Evolutionary conservation across 495 filamentous ascomycete genomes (phyloP).

Genomic region (Neurospora terricola): DNA sequence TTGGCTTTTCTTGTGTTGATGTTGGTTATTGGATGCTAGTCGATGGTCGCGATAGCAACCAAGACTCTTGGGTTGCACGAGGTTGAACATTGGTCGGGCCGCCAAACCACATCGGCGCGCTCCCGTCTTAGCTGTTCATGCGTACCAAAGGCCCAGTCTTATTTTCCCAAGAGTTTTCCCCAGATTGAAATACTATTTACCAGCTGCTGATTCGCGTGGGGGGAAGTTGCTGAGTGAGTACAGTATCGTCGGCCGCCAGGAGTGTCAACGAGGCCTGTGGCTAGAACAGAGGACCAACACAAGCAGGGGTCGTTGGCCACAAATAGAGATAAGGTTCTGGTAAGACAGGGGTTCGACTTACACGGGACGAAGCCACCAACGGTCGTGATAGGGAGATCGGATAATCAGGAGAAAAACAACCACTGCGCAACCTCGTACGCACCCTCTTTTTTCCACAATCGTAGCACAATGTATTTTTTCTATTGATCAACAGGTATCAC

Average conservation of each 20-base stretch:
- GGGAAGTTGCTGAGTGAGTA: neutral
- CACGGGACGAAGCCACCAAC: neutral
- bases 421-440: neutral
- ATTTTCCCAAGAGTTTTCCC: neutral
- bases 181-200: neutral
- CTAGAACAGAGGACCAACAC: neutral
- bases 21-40: neutral
- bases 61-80: neutral
- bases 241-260: neutral
- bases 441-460: neutral
- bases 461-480: neutral
- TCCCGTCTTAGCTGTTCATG: neutral
- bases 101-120: neutral
- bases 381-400: neutral
- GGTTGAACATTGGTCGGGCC: neutral
- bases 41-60: neutral
- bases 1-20: neutral
- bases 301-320: neutral
- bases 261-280: neutral
- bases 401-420: neutral
- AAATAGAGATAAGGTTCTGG: neutral
- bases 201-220: neutral
- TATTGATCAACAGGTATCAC: neutral
- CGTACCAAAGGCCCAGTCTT: neutral
- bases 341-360: neutral